phyloP scores from a whole-genome alignment of 164 flowering plant genomes.

The Dillenia turbinata region DNA sequence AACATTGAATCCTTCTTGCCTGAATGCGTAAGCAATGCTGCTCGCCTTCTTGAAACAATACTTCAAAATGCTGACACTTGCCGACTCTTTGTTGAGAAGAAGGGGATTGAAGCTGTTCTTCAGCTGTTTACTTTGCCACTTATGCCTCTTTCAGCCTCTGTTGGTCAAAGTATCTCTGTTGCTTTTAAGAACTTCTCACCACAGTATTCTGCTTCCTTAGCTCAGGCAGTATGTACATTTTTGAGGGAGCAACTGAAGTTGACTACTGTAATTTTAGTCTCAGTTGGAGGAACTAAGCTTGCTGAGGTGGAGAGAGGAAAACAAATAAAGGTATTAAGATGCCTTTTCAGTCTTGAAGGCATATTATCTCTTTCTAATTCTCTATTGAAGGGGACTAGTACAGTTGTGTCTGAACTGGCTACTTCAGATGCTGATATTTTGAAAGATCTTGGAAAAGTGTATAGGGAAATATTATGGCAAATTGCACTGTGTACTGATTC shows the following conservation, averaged over 20 bases:
- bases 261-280: conserved; percentile 45
- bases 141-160: conserved; percentile 58
- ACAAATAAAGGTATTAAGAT: conserved; percentile 47
- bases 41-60: conserved; percentile 82
- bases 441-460: conserved; percentile 67
- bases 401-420: conserved; percentile 70
- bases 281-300: conserved; percentile 54
- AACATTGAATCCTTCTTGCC: conserved; percentile 66
- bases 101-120: conserved; percentile 83
- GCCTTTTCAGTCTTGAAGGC: conserved; percentile 73
- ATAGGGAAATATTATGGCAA: conserved; percentile 83
- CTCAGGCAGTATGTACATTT: conserved; percentile 66
- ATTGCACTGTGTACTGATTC: conserved; percentile 61
- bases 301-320: conserved; percentile 41
- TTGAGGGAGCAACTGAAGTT: conserved; percentile 64
- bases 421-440: conserved; percentile 77
- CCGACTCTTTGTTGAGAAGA: conserved; percentile 85
- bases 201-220: conserved; percentile 76
- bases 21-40: conserved; percentile 68
- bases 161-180: conserved; percentile 65
- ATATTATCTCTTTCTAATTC: conserved; percentile 59
- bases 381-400: conserved; percentile 65
- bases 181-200: conserved; percentile 85
- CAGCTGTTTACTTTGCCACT: conserved; percentile 67
- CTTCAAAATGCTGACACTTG: conserved; percentile 92